phyloP scores from a whole-genome alignment of 2,329 filamentous ascomycete species.

The Botrytis medusae region DNA sequence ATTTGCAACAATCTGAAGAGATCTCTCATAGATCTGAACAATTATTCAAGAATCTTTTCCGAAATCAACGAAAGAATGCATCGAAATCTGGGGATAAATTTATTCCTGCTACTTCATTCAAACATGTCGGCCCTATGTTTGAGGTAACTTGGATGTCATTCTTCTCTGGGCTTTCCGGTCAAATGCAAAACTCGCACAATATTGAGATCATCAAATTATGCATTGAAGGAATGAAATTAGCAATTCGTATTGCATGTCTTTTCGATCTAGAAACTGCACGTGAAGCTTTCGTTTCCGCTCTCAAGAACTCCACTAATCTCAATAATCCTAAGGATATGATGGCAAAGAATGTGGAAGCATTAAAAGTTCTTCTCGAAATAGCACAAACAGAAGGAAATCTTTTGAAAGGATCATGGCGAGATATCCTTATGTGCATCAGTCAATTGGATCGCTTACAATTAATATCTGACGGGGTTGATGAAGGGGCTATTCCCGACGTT shows the following conservation, averaged over 20 bases:
- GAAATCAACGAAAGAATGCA: constrained; percentile 80
- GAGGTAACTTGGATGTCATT: constrained; percentile 99
- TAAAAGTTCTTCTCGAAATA: constrained; percentile 88
- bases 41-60: constrained; percentile 89
- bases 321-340: constrained; percentile 95
- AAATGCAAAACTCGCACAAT: constrained; percentile 91
- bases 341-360: constrained; percentile 91
- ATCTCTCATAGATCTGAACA: constrained; percentile 75
- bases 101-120: constrained; percentile 89
- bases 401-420: constrained; percentile 88
- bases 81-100: constrained; percentile 68
- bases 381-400: constrained; percentile 91
- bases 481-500: constrained; percentile 88
- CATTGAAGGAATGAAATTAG: constrained; percentile 92
- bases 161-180: constrained; percentile 88
- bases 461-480: constrained; percentile 91
- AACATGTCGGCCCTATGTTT: constrained; percentile 97
- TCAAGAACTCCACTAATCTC: constrained; percentile 92
- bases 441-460: constrained; percentile 94
- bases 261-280: constrained; percentile 93
- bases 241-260: constrained; percentile 87
- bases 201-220: constrained; percentile 89
- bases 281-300: constrained; percentile 89
- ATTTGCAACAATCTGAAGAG: constrained; percentile 92
- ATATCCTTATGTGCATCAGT: constrained; percentile 91